Evolutionary conservation across 768 basidiomycete species (phyloP).

Genomic region (Phylloporus scabripes): DNA sequence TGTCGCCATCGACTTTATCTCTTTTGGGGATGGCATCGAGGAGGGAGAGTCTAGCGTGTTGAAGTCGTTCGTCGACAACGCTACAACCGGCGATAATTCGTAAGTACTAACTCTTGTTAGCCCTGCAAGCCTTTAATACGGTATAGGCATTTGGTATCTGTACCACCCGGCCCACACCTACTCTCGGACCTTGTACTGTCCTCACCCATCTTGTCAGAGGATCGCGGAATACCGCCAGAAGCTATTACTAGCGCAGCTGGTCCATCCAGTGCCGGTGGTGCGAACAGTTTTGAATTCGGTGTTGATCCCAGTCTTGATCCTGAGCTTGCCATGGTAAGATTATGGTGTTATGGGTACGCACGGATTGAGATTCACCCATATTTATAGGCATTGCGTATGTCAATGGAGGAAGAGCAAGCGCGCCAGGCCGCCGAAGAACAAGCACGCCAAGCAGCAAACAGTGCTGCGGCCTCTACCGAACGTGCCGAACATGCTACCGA

Average conservation of each 20-base stretch:
- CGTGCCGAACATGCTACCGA: constrained; percentile 33
- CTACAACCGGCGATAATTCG: constrained; percentile 82
- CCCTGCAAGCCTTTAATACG: constrained; percentile 1
- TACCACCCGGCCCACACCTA: constrained; percentile 72
- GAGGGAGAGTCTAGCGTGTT: constrained; percentile 64
- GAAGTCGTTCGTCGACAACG: constrained; percentile 76
- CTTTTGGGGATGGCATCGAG: constrained; percentile 87
- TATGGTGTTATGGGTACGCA: neutral
- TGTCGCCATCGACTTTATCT: constrained; percentile 87
- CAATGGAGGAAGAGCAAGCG: constrained; percentile 90
- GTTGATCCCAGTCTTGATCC: constrained; percentile 95
- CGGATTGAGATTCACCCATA: neutral
- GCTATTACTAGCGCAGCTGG: constrained; percentile 50
- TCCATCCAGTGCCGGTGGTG: constrained; percentile 42
- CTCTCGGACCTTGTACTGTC: constrained; percentile 79
- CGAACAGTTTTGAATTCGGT: constrained; percentile 74
- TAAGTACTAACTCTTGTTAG: constrained; percentile 34
- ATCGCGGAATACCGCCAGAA: constrained; percentile 65
- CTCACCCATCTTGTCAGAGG: constrained; percentile 77
- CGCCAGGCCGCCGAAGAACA: constrained; percentile 52
- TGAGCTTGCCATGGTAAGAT: constrained; percentile 87
- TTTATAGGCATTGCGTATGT: constrained; percentile 87
- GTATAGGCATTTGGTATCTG: constrained; percentile 70
- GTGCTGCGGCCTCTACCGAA: constrained; percentile 20
- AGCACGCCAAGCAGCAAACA: constrained; percentile 25